Evolutionary conservation across 306 rosid genomes (phyloP), one percentile per base, ranked within the genome.

Genomic region (Amphicarpaea edgeworthii): DNA sequence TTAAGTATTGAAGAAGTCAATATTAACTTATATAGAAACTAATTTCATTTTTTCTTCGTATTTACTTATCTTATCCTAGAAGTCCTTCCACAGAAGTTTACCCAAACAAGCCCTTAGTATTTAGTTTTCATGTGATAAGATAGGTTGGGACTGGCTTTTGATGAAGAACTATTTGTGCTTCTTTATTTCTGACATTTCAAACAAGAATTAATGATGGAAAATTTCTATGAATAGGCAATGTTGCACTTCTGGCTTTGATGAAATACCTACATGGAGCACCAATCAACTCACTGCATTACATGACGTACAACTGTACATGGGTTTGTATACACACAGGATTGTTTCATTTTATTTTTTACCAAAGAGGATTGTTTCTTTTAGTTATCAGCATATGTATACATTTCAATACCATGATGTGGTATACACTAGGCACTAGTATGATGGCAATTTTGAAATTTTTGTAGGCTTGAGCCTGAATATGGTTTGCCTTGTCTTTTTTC

Each of bases 161-260:
- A 17, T 79, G 59, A 49, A 70, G 53, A 17, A 51, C 43, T 60
- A 8, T 58, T 26, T 24, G 15, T 58, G 38, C 11, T 26, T 26
- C 19, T 26, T 2, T 24, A 24, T 26, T 24, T 26, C 40, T 24
- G 40, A 26, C 40, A 24, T 59, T 60, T 60, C 43, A 32, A 60
- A 60, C 32, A 59, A 28, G 19, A 46, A 24, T 43, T 74, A 72
- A 73, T 75, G 46, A 63, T 26, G 1, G 16, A 3, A 50, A 59
- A 21, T 70, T 83, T 79, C 50, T 65, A 55, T 85, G 87, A 62
- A 79, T 96, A 95, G 97, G 98, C 97, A 85, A 86, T 95, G 98
- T 80, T 89, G 68, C 81, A 90, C 82, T 90, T 87, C 68, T 95
- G 98, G 98, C 58, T 92, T 37, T 92, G 83, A 93, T 78, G 51